Conservation (phyloP, 441 rosid genomes). For the Euphorbia schlechtendalii region DNA sequence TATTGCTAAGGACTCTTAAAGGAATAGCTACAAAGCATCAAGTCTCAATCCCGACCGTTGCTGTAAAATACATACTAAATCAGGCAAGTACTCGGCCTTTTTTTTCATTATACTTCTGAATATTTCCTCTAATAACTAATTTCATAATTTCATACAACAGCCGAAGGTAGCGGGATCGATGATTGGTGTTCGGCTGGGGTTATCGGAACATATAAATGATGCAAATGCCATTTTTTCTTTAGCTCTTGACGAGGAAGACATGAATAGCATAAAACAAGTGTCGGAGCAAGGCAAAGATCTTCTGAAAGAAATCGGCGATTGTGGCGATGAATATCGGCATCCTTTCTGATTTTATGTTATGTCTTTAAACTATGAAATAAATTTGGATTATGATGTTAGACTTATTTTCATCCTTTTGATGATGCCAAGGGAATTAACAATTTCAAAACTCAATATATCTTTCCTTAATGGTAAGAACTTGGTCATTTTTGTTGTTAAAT, state of each 20-base stretch:
- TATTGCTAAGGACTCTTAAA: constrained; percentile 63
- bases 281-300: constrained; percentile 63
- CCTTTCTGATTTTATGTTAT: too few species aligned
- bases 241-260: constrained; percentile 66
- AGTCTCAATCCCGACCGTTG: constrained; percentile 82
- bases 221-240: constrained; percentile 63
- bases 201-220: constrained; percentile 72
- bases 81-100: constrained; percentile 37
- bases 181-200: constrained; percentile 69
- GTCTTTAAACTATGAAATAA: too few species aligned
- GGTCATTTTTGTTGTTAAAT: too few species aligned
- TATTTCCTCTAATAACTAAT: neutral
- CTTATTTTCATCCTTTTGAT: too few species aligned
- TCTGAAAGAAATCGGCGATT: constrained; percentile 78
- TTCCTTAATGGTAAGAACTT: too few species aligned
- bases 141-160: too few species aligned
- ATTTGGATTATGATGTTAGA: too few species aligned
- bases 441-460: too few species aligned
- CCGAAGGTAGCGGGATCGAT: constrained; percentile 71
- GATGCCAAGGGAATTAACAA: too few species aligned
- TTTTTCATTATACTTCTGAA: too few species aligned
- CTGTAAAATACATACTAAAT: constrained; percentile 76
- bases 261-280: constrained; percentile 47
- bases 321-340: constrained; percentile 92
- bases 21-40: constrained; percentile 71